Evolutionary conservation across 129 eudicot species (phyloP), one percentile per base, ranked within the genome.

Genomic region (Centaurea solstitialis): DNA sequence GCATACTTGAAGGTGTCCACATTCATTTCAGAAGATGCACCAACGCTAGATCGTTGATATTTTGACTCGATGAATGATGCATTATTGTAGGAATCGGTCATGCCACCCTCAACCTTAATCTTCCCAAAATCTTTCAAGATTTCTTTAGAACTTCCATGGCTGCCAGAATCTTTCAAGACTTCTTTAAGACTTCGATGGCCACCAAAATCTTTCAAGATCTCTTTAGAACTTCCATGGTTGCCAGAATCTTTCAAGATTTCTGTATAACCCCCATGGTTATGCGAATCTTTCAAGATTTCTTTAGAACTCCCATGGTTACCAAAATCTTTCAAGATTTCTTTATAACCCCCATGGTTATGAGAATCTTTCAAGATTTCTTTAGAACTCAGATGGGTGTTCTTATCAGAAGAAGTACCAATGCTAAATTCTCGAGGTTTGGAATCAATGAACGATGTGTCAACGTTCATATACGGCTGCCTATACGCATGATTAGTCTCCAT

Each of bases 331-430:
- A 41, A 41, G 47, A 41, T 72, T 40, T 65, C 72, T 21, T 45
- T 23, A 41, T 2, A 8, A 41, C 47, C 9, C 1, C 11, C 47
- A 41, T 41, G 47, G 47, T 8, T 41, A 41, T 10, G 12, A 8
- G 11, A 41, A 41, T 41, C 47, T 7, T 41, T 41, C 47, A 41
- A 41, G 17, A 24, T 41, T 53, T 84, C 80, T 70, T 87, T 66
- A 21, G 43, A 75, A 69, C 75, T 69, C 61, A 59, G 72, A 75
- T 67, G 81, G 41, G 64, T 35, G 15, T 85, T 68, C 83, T 76
- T 61, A 26, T 90, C 91, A 17, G 80, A 68, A 75, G 84, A 74
- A 57, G 81, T 22, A 38, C 83, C 81, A 74, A 62, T 37, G 74
- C 88, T 80, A 62, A 64, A 68, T 20, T 79, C 62, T 66, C 70